Evolutionary conservation across 495 filamentous ascomycete genomes (phyloP).

Genomic region (Penicillium salamii): DNA sequence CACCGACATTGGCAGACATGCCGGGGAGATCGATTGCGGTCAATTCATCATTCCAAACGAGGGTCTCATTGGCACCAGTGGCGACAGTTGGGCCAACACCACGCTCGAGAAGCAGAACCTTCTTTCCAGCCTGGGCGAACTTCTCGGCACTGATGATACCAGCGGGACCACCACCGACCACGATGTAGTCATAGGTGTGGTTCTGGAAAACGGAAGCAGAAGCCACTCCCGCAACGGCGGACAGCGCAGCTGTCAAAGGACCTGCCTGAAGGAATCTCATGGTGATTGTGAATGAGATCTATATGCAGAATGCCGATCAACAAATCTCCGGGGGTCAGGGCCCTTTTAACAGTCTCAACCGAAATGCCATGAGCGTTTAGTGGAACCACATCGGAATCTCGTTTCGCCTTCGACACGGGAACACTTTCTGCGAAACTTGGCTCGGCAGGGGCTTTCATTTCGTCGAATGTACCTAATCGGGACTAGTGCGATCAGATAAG

Average conservation of each 20-base stretch:
- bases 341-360: not conserved
- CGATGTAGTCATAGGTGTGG: slow-evolving; percentile 27
- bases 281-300: not conserved
- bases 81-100: slow-evolving; percentile 31
- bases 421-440: not conserved
- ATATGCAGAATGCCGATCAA: not conserved
- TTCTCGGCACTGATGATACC: slow-evolving; percentile 56
- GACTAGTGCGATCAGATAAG: slow-evolving; percentile 7
- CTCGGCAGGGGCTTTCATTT: not conserved
- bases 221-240: slow-evolving; percentile 4
- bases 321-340: not conserved
- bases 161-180: slow-evolving; percentile 34
- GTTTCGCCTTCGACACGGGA: not conserved
- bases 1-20: slow-evolving; percentile 39
- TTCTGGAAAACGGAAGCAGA: slow-evolving; percentile 20
- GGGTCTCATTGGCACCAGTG: slow-evolving; percentile 29
- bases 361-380: too few species aligned
- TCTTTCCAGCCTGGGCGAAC: slow-evolving; percentile 57
- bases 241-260: slow-evolving; percentile 10
- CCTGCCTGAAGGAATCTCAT: slow-evolving; percentile 11
- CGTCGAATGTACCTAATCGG: not conserved
- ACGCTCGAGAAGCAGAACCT: slow-evolving; percentile 39
- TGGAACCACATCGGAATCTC: not conserved
- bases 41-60: slow-evolving; percentile 37
- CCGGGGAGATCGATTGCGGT: slow-evolving; percentile 81